Evolutionary conservation across 495 filamentous ascomycete genomes (phyloP), one percentile per base, ranked within the genome.

Genomic region (Neurospora sublineolata): DNA sequence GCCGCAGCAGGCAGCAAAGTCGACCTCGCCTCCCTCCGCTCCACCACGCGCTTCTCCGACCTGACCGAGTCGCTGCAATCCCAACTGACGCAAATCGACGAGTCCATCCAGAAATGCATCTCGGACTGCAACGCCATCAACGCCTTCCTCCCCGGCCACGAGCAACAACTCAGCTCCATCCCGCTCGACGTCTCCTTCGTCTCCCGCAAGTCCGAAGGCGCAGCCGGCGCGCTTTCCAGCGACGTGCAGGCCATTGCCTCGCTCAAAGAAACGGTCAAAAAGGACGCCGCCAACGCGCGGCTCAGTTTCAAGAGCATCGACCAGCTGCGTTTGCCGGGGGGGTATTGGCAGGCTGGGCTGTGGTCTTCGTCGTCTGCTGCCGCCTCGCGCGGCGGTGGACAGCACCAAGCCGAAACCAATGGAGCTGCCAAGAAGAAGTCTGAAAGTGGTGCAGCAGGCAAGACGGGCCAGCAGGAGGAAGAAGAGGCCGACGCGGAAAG

Each of bases 41-140:
- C 91, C 6, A 97, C 93, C 0, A 97, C 95, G 9, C 91, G 95
- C 70, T 97, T 93, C 82, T 89, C 90, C 78, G 94, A 97, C 82
- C 89, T 96, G 44, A 87, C 92, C 58, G 91, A 94, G 74, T 87
- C 91, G 41, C 82, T 97, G 73, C 86, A 87, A 67, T 23, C 44
- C 9, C 79, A 91, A 64, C 90, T 99, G 58, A 87, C 91, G 69
- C 77, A 78, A 14, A 87, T 97, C 72, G 94, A 99, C 78, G 84
- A 86, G 23, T 85, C 87, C 76, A 91, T 97, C 72, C 84, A 90
- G 38, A 82, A 84, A 68, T 91, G 93, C 76, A 93, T 93, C 69
- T 73, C 79, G 27, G 79, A 83, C 70, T 86, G 86, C 74, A 81
- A 86, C 20, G 82, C 90, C 68, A 84, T 87, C 69, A 83, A 86